Evolutionary conservation across 495 filamentous ascomycete genomes (phyloP).

Genomic region (Parmelia sp.): DNA sequence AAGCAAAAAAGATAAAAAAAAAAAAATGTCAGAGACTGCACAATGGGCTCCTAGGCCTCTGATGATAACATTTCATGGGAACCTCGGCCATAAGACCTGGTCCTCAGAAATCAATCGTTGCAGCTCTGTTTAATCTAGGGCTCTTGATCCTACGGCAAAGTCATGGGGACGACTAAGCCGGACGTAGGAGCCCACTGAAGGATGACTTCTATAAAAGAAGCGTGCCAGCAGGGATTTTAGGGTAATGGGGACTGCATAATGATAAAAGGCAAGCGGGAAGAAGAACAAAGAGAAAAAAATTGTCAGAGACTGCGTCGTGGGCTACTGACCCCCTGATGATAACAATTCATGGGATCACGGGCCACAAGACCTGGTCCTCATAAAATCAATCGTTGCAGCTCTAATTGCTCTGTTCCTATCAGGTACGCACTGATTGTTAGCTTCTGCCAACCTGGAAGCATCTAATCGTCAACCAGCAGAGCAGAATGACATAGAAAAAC

Average conservation of each 20-base stretch:
- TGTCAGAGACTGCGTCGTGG: too few relatives aligned
- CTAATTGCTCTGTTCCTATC: not conserved
- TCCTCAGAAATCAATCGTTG: not conserved
- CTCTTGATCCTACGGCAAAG: not conserved
- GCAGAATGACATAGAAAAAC: not conserved
- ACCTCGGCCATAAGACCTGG: not conserved
- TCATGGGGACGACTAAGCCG: not conserved
- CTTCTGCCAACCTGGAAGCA: not conserved
- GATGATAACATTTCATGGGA: constrained; percentile 1
- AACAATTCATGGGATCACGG: too few relatives aligned
- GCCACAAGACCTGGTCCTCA: too few relatives aligned
- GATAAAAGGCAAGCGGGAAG: not conserved
- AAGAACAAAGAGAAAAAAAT: too few relatives aligned
- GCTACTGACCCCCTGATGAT: too few relatives aligned
- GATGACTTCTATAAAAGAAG: not conserved
- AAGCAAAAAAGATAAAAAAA: not conserved
- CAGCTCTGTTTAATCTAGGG: constrained; percentile 1
- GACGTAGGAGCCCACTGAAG: not conserved
- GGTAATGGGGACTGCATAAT: not conserved
- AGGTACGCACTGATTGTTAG: not conserved
- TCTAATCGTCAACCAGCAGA: not conserved
- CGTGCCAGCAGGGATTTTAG: not conserved
- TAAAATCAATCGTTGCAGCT: too few relatives aligned
- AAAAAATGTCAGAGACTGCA: not conserved
- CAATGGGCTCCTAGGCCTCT: not conserved